Percentiles rank a stretch among this genome's conserved stretches.
Evolutionary conservation across 306 rosid species (phyloP).

Genomic region (Abrus precatorius): DNA sequence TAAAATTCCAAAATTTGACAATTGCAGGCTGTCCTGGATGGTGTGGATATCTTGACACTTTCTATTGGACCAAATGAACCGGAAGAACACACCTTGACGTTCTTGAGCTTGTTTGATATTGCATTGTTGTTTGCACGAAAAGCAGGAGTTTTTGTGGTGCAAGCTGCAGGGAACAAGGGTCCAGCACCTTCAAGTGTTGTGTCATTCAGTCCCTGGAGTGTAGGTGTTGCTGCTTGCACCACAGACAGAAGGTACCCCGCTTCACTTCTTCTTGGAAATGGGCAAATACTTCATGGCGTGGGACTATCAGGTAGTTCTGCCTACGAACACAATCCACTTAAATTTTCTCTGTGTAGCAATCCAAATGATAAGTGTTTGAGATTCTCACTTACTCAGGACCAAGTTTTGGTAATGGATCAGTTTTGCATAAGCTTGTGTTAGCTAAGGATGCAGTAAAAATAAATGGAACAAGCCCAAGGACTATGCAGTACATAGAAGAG

Average conservation of each 20-base stretch:
- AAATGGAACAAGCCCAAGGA: conserved; percentile 61
- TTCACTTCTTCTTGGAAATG: conserved; percentile 75
- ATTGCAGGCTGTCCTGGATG: conserved; percentile 74
- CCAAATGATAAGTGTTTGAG: conserved; percentile 1
- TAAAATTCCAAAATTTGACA: neutral
- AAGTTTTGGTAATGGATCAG: conserved; percentile 59
- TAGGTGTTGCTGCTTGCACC: conserved; percentile 70
- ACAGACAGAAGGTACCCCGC: conserved; percentile 70
- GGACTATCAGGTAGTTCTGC: conserved; percentile 70
- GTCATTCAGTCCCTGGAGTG: conserved; percentile 86
- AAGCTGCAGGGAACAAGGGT: conserved; percentile 88
- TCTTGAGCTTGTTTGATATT: conserved; percentile 68
- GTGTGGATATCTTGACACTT: conserved; percentile 79
- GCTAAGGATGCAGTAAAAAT: conserved; percentile 77
- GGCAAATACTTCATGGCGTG: conserved; percentile 57
- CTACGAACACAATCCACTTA: neutral
- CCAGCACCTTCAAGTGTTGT: conserved; percentile 71
- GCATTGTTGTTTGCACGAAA: conserved; percentile 67
- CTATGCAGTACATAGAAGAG: conserved; percentile 68
- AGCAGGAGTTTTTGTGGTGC: conserved; percentile 87
- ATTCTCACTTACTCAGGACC: conserved; percentile 61
- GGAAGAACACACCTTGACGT: conserved; percentile 64
- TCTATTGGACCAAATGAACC: conserved; percentile 87
- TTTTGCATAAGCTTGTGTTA: conserved; percentile 63
- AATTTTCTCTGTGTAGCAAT: neutral